These are phyloP conservation scores for Porogramme epimiltina DNA, from an alignment of 1,284 basidiomycete species.

Conservation along the genomic window DNA sequence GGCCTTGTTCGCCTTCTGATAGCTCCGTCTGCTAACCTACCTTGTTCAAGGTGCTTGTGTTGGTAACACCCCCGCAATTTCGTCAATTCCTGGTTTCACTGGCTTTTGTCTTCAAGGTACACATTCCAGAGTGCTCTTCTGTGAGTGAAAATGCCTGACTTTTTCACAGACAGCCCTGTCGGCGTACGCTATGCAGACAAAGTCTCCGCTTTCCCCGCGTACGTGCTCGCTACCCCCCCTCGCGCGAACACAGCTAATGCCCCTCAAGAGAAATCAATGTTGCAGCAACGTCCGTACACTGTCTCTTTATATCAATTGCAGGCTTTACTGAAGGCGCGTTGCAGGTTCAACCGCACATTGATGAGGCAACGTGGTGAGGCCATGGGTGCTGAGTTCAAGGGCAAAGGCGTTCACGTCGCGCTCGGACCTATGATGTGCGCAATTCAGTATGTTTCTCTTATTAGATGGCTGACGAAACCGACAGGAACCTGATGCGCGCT, in stretches of 20 bases:
- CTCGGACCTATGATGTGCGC: conserved; percentile 57
- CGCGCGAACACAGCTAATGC: not conserved
- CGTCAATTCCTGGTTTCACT: conserved; percentile 56
- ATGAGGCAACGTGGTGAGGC: conserved; percentile 64
- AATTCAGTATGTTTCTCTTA: not conserved
- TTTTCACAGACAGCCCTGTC: conserved; percentile 47
- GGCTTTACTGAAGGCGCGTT: not conserved
- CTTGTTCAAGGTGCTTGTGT: conserved; percentile 54
- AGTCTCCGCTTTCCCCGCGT: conserved; percentile 73
- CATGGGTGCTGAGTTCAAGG: conserved; percentile 69
- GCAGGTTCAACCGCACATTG: conserved; percentile 65
- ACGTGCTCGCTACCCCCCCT: conserved; percentile 19
- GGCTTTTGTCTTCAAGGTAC: conserved; percentile 70
- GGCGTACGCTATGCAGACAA: conserved; percentile 67
- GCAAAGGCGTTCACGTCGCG: conserved; percentile 67
- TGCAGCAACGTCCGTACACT: conserved; percentile 54
- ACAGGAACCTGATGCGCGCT: conserved; percentile 59
- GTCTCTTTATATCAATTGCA: not conserved
- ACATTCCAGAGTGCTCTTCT: conserved; percentile 2
- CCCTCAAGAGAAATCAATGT: conserved; percentile 62
- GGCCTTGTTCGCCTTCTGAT: not conserved
- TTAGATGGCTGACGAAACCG: not conserved
- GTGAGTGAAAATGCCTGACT: not conserved
- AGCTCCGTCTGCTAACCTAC: not conserved
- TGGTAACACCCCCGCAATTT: conserved; percentile 67